These are phyloP conservation scores for Pyrenophora tritici-repentis DNA, from an alignment of 2,329 filamentous ascomycete species.

Conservation along the genomic window DNA sequence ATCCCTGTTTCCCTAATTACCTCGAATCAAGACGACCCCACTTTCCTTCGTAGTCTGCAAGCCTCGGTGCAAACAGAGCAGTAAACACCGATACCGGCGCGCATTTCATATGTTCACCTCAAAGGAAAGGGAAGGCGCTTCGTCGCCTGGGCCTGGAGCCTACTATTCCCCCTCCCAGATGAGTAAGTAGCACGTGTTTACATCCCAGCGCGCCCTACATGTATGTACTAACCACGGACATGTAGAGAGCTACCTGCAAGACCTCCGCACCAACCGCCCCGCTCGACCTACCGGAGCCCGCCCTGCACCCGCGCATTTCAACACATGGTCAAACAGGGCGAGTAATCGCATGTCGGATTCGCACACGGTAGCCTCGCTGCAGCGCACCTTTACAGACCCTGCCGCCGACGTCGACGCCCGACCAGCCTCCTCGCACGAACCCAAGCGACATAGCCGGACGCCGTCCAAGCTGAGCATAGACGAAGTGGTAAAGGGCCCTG, in stretches of 20 bases:
- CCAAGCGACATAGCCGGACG: conserved; percentile 37
- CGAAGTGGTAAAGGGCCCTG: conserved; percentile 30
- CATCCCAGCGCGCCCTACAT: conserved; percentile 6
- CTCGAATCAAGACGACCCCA: neutral
- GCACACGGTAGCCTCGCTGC: conserved; percentile 33
- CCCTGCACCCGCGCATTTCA: conserved; percentile 61
- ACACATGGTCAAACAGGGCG: conserved; percentile 43
- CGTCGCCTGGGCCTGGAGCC: conserved; percentile 42
- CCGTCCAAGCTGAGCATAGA: conserved; percentile 39
- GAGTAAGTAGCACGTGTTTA: conserved; percentile 36
- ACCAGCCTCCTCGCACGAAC: conserved; percentile 24
- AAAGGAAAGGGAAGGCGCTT: conserved; percentile 44
- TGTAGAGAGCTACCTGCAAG: conserved; percentile 71
- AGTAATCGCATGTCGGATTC: conserved; percentile 29
- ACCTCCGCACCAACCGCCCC: conserved; percentile 70
- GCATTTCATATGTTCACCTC: conserved; percentile 36
- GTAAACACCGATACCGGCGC: conserved; percentile 13
- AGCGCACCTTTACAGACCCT: conserved; percentile 33
- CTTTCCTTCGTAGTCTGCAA: neutral
- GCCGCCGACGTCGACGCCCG: conserved; percentile 27
- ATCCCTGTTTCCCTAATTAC: neutral
- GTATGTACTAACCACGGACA: conserved; percentile 22
- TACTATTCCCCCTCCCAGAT: conserved; percentile 48
- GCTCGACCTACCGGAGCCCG: conserved; percentile 73
- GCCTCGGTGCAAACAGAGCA: conserved; percentile 21